Evolutionary conservation across 495 filamentous ascomycete genomes (phyloP).

Genomic region (Annulohypoxylon moriforme): DNA sequence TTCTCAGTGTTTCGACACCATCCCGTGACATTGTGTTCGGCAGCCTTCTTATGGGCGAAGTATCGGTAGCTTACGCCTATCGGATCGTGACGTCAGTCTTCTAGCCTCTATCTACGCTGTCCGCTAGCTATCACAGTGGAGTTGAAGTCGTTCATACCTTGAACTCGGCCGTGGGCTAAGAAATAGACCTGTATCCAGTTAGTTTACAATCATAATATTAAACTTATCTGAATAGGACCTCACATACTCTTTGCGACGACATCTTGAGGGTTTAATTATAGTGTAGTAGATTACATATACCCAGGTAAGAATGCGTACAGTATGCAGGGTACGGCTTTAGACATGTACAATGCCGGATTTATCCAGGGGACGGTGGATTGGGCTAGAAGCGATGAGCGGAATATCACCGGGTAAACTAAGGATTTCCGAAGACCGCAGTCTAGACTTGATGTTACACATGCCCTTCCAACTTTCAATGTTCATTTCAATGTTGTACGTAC

Average conservation of each 20-base stretch:
- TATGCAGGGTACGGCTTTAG: neutral
- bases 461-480: neutral
- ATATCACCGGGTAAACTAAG: conserved; percentile 28
- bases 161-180: conserved; percentile 65
- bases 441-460: neutral
- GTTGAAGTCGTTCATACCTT: conserved; percentile 53
- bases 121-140: neutral
- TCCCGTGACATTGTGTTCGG: conserved; percentile 73
- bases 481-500: conserved; percentile 5
- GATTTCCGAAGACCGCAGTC: neutral
- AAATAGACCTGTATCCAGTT: conserved; percentile 59
- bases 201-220: neutral
- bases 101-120: neutral
- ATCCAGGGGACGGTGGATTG: neutral
- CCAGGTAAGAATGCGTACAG: conserved; percentile 17
- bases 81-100: conserved; percentile 38
- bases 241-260: conserved; percentile 47
- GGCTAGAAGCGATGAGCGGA: conserved; percentile 28
- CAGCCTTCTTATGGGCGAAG: conserved; percentile 77
- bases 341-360: conserved; percentile 23
- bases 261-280: conserved; percentile 36
- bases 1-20: conserved; percentile 81
- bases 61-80: conserved; percentile 81
- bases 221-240: neutral
- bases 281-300: conserved; percentile 19